A percentile compares a stretch with the other conserved stretches of the same genome.
phyloP scores from a whole-genome alignment of 163 green algal genomes.

The Chlamydomonas reinhardtii region DNA sequence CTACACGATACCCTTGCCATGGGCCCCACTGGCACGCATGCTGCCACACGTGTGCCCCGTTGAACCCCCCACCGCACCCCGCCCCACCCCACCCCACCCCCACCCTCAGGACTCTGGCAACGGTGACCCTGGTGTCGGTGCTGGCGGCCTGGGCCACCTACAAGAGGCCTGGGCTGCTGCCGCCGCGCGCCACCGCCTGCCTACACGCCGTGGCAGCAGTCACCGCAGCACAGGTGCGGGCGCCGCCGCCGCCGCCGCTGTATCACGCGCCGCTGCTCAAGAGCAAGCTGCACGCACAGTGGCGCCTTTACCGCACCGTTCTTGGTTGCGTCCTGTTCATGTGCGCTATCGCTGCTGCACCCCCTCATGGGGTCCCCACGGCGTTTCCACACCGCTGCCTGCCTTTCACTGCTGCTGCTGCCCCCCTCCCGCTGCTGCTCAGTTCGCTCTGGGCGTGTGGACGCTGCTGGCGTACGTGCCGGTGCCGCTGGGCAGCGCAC shows the following conservation, averaged over 20 bases:
- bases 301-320: too few species aligned
- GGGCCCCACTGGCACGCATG: too few species aligned
- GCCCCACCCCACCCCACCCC: too few species aligned
- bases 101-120: conserved; percentile 81
- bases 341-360: background rate
- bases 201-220: conserved; percentile 68
- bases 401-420: background rate
- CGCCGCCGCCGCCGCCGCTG: too few species aligned
- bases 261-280: too few species aligned
- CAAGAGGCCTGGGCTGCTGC: conserved; percentile 52
- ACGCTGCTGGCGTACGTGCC: conserved; percentile 65
- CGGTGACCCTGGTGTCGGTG: conserved; percentile 80
- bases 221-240: conserved; percentile 72
- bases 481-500: conserved; percentile 46
- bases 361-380: too few species aligned
- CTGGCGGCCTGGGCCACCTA: conserved; percentile 58
- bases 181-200: conserved; percentile 48
- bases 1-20: too few species aligned
- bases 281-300: too few species aligned
- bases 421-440: background rate
- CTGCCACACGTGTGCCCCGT: too few species aligned
- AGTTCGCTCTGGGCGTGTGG: conserved; percentile 58
- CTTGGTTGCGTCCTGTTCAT: too few species aligned
- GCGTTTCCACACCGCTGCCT: background rate
- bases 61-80: too few species aligned